phyloP scores from a whole-genome alignment of 148 eudicot genomes.

The Salicornia ramosissima region DNA sequence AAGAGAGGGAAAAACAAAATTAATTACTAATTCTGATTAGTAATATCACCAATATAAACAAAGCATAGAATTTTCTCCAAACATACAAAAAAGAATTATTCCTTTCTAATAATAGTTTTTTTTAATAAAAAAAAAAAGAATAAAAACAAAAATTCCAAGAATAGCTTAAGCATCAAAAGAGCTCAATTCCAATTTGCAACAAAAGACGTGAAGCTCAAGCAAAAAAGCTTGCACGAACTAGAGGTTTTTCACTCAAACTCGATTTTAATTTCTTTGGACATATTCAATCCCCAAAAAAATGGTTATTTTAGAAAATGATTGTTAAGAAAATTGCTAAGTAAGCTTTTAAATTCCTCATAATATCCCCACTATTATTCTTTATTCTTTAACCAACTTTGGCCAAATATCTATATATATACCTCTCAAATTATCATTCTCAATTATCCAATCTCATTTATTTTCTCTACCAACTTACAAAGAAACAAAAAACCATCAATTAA shows the following conservation, averaged over 20 bases:
- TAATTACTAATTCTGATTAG: too few species aligned
- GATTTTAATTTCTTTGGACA: neutral
- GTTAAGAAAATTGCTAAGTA: neutral
- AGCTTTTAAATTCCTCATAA: neutral
- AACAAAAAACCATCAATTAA: too few species aligned
- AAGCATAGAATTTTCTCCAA: neutral
- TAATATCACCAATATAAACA: too few species aligned
- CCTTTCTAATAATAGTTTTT: neutral
- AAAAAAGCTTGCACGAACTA: neutral
- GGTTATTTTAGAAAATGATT: too few species aligned
- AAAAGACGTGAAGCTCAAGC: conserved; percentile 18
- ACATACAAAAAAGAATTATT: neutral
- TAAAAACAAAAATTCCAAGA: too few species aligned
- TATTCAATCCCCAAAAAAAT: conserved; percentile 9
- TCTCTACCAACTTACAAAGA: neutral
- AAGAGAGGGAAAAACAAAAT: too few species aligned
- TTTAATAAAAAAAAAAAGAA: too few species aligned
- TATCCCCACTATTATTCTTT: neutral
- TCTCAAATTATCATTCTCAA: neutral
- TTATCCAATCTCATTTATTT: neutral
- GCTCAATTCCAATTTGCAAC: neutral
- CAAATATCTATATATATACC: conserved; percentile 4
- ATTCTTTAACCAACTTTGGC: neutral
- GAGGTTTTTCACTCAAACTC: conserved; percentile 2
- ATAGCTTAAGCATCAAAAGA: neutral